A percentile compares a stretch with the other conserved stretches of the same genome.
Conservation (phyloP, 257 asterid species). For the Coffea eugenioides region DNA sequence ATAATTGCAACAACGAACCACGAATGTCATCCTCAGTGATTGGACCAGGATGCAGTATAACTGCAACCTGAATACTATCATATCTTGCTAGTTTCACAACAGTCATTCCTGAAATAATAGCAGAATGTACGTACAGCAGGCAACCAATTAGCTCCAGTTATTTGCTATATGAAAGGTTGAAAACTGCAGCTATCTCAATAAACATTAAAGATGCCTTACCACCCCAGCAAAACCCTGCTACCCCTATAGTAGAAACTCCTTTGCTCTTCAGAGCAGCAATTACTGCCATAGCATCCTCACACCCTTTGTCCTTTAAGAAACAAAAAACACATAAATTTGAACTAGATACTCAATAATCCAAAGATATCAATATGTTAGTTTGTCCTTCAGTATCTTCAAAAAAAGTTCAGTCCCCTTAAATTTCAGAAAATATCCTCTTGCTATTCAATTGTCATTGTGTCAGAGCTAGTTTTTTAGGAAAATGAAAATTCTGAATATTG, state of each 20-base stretch:
- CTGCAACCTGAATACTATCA: constrained; percentile 56
- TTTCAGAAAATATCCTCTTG: background rate
- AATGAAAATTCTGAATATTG: background rate
- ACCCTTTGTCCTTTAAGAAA: constrained; percentile 48
- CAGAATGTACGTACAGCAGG: background rate
- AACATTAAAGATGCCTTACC: constrained; percentile 30
- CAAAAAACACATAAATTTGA: background rate
- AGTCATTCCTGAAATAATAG: constrained; percentile 40
- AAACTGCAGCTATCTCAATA: background rate
- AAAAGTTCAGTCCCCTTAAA: background rate
- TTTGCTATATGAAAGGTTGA: too few relatives aligned
- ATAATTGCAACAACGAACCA: constrained; percentile 27
- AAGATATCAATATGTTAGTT: background rate
- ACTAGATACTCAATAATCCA: background rate
- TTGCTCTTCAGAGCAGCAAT: constrained; percentile 46
- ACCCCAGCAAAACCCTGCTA: constrained; percentile 87
- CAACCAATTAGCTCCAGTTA: background rate
- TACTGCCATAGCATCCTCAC: constrained; percentile 60
- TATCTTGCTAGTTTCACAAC: constrained; percentile 51
- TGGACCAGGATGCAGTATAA: constrained; percentile 68
- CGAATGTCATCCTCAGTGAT: constrained; percentile 51
- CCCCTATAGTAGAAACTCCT: constrained; percentile 60
- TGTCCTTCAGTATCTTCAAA: background rate
- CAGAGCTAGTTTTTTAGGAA: background rate
- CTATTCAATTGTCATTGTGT: background rate